phyloP scores from a whole-genome alignment of 148 eudicot genomes.

The Selenicereus undatus region DNA sequence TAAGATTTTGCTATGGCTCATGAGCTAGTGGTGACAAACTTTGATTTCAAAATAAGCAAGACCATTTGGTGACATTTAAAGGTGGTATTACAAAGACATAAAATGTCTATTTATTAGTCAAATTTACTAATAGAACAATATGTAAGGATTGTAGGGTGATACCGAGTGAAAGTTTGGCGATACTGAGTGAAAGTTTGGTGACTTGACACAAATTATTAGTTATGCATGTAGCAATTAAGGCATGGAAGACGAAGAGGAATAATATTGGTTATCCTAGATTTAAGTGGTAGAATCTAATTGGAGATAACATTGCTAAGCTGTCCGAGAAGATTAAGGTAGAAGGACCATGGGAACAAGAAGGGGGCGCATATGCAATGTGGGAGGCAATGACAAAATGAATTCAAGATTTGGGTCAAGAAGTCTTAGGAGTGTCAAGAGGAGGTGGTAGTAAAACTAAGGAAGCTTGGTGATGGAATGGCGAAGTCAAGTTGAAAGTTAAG shows the following conservation, averaged over 20 bases:
- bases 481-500: not conserved
- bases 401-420: no score
- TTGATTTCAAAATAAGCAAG: no score
- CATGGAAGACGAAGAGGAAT: not conserved
- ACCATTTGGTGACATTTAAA: not conserved
- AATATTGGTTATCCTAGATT: not conserved
- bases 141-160: not conserved
- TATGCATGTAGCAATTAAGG: not conserved
- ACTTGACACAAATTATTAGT: not conserved
- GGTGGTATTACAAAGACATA: not conserved
- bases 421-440: not conserved
- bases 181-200: not conserved
- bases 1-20: not conserved
- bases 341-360: not conserved
- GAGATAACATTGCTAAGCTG: not conserved
- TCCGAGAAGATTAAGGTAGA: not conserved
- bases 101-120: not conserved
- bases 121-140: no score
- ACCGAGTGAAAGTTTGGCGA: not conserved
- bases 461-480: not conserved
- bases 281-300: not conserved
- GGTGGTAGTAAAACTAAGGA: not conserved
- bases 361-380: not conserved
- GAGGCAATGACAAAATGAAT: not conserved
- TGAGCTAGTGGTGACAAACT: not conserved